A percentile compares a stretch with the other conserved stretches of the same genome.
phyloP scores from a whole-genome alignment of 2,329 filamentous ascomycete species.

The Chalara sp. region DNA sequence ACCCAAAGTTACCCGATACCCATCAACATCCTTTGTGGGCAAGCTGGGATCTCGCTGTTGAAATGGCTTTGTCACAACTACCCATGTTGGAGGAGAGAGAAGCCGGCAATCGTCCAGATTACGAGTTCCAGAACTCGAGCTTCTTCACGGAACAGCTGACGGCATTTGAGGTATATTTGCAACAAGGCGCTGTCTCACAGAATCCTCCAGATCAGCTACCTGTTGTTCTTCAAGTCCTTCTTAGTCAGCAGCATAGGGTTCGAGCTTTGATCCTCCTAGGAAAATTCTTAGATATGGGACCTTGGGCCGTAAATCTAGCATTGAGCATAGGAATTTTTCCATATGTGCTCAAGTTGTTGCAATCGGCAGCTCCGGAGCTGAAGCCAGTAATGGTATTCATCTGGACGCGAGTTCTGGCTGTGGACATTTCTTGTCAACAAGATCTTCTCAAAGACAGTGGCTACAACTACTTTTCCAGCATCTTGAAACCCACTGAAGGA shows the following conservation, averaged over 20 bases:
- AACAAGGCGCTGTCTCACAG: conserved; percentile 73
- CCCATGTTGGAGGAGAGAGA: conserved; percentile 77
- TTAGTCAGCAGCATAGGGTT: conserved; percentile 91
- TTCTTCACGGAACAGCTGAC: conserved; percentile 98
- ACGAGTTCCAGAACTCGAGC: conserved; percentile 88
- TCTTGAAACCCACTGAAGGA: conserved; percentile 75
- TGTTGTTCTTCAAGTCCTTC: conserved; percentile 88
- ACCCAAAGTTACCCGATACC: conserved; percentile 86
- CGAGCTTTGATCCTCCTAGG: conserved; percentile 86
- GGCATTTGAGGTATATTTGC: conserved; percentile 93
- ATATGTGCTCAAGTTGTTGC: conserved; percentile 93
- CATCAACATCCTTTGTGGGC: conserved; percentile 94
- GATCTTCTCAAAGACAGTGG: conserved; percentile 96
- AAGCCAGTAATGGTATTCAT: conserved; percentile 99
- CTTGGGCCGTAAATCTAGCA: conserved; percentile 97
- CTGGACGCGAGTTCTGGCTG: conserved; percentile 91
- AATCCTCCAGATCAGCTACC: conserved; percentile 91
- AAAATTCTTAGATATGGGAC: conserved; percentile 88
- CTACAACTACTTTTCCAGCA: conserved; percentile 92
- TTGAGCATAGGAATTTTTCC: conserved; percentile 98
- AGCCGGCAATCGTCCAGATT: conserved; percentile 54
- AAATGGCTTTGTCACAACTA: conserved; percentile 87
- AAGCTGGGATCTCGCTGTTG: conserved; percentile 95
- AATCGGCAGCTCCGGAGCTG: conserved; percentile 88
- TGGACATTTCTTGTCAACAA: conserved; percentile 87